Conservation (phyloP, 345 rosid genomes). For the Sapria himalayana region DNA sequence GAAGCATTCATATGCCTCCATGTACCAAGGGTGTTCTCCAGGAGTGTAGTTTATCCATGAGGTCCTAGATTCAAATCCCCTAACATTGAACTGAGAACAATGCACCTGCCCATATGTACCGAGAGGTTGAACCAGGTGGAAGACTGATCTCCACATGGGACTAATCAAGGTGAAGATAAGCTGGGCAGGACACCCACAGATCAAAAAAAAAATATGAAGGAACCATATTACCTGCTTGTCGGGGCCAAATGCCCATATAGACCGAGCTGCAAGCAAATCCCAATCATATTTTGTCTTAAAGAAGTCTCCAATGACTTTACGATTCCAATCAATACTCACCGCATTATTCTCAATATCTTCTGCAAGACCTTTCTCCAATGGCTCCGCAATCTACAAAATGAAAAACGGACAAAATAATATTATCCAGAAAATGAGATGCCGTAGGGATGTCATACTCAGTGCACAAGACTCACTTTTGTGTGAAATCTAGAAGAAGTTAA, state of each 20-base stretch:
- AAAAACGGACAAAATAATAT: slow-evolving; percentile 6
- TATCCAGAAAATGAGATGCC: slow-evolving; percentile 5
- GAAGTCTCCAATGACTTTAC: slow-evolving; percentile 80
- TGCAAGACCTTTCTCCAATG: slow-evolving; percentile 87
- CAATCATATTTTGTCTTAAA: slow-evolving; percentile 83
- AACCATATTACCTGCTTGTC: slow-evolving; percentile 61
- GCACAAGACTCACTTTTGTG: no score
- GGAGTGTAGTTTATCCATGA: no score
- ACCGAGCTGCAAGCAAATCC: slow-evolving; percentile 94
- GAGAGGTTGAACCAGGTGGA: no score
- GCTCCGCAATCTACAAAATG: slow-evolving; percentile 72
- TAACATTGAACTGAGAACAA: no score
- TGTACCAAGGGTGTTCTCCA: no score
- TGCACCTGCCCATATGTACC: no score
- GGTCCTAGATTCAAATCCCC: no score
- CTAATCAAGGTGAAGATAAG: no score
- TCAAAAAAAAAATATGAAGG: neutral
- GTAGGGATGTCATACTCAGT: no score
- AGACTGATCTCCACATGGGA: no score
- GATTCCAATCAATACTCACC: slow-evolving; percentile 80
- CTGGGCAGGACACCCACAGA: slow-evolving; percentile 1
- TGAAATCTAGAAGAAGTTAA: no score
- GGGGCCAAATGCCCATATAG: slow-evolving; percentile 98
- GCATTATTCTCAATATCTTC: slow-evolving; percentile 81
- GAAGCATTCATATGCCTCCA: no score